Conservation (phyloP, 2,329 filamentous ascomycete genomes). For the Emmonsia crescens region DNA sequence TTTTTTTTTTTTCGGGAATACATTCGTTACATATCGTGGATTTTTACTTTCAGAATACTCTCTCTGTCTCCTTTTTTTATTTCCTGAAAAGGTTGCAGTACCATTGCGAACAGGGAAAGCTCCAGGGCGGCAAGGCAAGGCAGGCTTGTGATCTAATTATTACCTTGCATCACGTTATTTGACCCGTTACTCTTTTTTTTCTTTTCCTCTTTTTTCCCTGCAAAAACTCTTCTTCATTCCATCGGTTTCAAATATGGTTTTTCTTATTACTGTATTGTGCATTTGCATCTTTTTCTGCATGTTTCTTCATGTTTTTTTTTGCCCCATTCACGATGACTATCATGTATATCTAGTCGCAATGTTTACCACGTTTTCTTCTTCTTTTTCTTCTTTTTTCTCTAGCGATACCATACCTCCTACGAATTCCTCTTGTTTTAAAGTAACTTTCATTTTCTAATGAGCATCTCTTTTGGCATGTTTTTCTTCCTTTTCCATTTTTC, state of each 20-base stretch:
- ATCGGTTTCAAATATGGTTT: neutral
- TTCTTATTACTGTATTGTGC: neutral
- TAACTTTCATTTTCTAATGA: neutral
- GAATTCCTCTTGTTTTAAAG: neutral
- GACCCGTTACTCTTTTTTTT: neutral
- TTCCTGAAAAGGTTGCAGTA: constrained; percentile 17
- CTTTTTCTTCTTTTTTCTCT: neutral
- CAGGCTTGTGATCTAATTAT: neutral
- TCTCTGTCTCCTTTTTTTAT: constrained; percentile 3
- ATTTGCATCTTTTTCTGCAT: neutral
- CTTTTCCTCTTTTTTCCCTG: neutral
- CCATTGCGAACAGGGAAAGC: neutral
- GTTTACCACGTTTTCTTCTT: neutral
- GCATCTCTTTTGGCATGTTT: neutral
- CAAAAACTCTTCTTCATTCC: neutral
- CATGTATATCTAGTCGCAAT: constrained; percentile 1
- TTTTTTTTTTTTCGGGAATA: neutral
- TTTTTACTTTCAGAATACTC: constrained; percentile 4
- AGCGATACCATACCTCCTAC: neutral
- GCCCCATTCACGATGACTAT: neutral
- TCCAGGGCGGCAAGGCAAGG: neutral
- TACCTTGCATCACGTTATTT: neutral
- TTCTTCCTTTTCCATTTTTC: neutral
- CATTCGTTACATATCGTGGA: constrained; percentile 30
- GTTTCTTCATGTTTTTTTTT: neutral